Evolutionary conservation across 2,329 filamentous ascomycete genomes (phyloP).

Genomic region (Pestalotiopsis sp.): DNA sequence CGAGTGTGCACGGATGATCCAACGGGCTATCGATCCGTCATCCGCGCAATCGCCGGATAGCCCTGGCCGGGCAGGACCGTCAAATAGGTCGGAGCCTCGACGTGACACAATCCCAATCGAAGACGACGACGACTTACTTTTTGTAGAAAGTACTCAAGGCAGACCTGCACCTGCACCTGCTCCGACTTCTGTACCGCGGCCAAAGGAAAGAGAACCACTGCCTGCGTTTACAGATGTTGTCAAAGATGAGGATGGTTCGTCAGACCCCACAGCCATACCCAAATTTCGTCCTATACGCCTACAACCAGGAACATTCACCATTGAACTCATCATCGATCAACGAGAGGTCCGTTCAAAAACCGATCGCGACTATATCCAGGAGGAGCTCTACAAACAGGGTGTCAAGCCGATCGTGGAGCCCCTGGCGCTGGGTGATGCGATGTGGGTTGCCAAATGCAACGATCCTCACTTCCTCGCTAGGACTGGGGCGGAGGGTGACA

Average conservation of each 20-base stretch:
- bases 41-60: slow-evolving; percentile 13
- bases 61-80: not conserved
- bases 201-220: not conserved
- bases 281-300: slow-evolving; percentile 63
- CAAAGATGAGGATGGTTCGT: slow-evolving; percentile 35
- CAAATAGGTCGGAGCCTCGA: not conserved
- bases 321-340: slow-evolving; percentile 74
- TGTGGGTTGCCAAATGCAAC: slow-evolving; percentile 78
- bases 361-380: slow-evolving; percentile 77
- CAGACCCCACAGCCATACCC: slow-evolving; percentile 38
- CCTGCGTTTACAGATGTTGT: slow-evolving; percentile 41
- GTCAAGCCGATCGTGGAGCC: slow-evolving; percentile 68
- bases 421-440: slow-evolving; percentile 73
- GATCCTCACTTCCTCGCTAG: slow-evolving; percentile 58
- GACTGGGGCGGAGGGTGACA: slow-evolving; percentile 64
- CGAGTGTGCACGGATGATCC: slow-evolving; percentile 71
- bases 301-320: slow-evolving; percentile 67
- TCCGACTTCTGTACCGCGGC: slow-evolving; percentile 23
- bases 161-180: too few relatives aligned
- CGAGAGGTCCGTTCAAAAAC: slow-evolving; percentile 74
- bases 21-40: slow-evolving; percentile 41
- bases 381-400: slow-evolving; percentile 69
- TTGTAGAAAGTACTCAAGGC: too few relatives aligned
- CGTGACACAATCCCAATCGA: not conserved
- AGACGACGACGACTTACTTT: not conserved